Evolutionary conservation across 1,139 yeast species (phyloP).

Genomic region (Geotrichum histeridarum): DNA sequence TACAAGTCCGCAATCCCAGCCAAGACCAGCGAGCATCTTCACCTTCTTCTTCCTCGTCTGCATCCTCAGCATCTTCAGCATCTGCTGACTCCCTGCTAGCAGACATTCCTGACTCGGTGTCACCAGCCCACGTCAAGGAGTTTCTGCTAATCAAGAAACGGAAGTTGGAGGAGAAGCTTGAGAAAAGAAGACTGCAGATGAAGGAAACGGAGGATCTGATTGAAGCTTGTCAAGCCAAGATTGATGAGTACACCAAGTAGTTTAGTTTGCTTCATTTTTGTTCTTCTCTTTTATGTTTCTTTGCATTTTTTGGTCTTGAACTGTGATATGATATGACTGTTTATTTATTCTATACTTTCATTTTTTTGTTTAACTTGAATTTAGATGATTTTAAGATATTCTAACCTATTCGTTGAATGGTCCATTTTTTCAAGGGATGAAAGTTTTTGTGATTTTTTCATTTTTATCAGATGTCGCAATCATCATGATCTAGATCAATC

Average conservation of each 20-base stretch:
- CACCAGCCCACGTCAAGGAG: conserved; percentile 1
- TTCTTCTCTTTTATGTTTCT: background rate
- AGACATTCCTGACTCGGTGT: conserved; percentile 5
- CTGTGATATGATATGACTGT: background rate
- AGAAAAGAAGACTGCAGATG: background rate
- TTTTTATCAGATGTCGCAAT: too few relatives aligned
- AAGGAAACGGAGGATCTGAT: conserved; percentile 8
- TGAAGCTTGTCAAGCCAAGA: conserved; percentile 8
- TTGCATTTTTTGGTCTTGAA: background rate
- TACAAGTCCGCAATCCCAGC: background rate
- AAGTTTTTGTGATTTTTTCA: too few relatives aligned
- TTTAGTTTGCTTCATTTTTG: background rate
- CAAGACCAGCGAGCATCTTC: too few relatives aligned
- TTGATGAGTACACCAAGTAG: background rate
- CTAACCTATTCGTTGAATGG: background rate
- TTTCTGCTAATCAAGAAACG: conserved; percentile 1
- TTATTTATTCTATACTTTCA: background rate
- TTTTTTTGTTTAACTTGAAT: background rate
- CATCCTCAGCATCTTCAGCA: background rate
- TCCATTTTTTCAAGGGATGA: too few relatives aligned
- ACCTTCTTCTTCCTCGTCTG: background rate
- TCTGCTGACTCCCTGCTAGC: background rate
- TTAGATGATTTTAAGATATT: background rate
- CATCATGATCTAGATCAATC: too few relatives aligned
- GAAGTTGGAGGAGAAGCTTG: conserved; percentile 8